phyloP scores from a whole-genome alignment of 257 asterid species.

The Craterostigma plantagineum region DNA sequence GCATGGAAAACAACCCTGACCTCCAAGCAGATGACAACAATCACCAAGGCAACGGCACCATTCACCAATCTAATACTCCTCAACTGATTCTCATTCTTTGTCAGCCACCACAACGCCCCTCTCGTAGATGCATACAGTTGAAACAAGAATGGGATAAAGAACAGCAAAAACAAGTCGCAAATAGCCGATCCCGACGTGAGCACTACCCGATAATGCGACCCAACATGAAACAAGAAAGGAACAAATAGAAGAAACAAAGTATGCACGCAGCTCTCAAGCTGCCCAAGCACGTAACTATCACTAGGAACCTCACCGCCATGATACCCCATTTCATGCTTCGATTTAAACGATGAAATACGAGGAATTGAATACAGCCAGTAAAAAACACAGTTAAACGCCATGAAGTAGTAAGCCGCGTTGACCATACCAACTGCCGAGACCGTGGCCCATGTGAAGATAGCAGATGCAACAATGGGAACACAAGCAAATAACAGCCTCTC shows the following conservation, averaged over 20 bases:
- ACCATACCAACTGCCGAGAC: conserved; percentile 82
- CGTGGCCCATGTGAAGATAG: conserved; percentile 87
- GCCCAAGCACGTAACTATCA: conserved; percentile 57
- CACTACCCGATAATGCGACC: conserved; percentile 50
- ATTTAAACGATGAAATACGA: conserved; percentile 58
- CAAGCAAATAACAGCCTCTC: conserved; percentile 83
- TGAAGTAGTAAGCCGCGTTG: conserved; percentile 75
- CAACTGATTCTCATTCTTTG: conserved; percentile 65
- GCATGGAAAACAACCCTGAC: conserved; percentile 92
- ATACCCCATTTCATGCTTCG: conserved; percentile 52
- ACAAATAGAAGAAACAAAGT: conserved; percentile 59
- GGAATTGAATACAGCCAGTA: conserved; percentile 94
- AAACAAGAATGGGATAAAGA: conserved; percentile 68
- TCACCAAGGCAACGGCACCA: conserved; percentile 68
- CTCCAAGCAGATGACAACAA: conserved; percentile 75
- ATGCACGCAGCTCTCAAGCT: conserved; percentile 84
- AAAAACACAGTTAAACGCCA: conserved; percentile 72
- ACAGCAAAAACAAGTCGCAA: conserved; percentile 72
- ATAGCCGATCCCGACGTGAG: conserved; percentile 50
- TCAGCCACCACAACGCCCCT: conserved; percentile 98
- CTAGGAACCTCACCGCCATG: conserved; percentile 76
- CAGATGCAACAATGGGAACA: conserved; percentile 52
- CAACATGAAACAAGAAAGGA: conserved; percentile 60
- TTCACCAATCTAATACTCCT: conserved; percentile 68
- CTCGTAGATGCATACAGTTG: conserved; percentile 88